These are phyloP conservation scores for Leucogyrophana mollusca DNA, from an alignment of 768 basidiomycete genomes.

Conservation along the genomic window DNA sequence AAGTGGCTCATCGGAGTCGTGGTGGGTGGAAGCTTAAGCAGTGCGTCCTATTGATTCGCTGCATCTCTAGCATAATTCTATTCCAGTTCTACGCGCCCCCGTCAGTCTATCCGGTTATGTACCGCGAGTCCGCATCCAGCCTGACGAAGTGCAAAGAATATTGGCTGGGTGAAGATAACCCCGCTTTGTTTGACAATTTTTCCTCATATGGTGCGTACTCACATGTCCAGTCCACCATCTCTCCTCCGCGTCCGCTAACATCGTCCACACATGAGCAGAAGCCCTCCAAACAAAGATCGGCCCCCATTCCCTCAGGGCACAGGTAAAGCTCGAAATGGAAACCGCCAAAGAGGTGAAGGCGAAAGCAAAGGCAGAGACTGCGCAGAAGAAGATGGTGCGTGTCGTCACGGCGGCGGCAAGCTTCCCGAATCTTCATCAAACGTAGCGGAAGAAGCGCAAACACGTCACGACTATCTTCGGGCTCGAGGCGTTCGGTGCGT, in stretches of 20 bases:
- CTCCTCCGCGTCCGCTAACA: slow-evolving; percentile 3
- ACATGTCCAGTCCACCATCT: neutral
- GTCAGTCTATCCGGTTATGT: slow-evolving; percentile 89
- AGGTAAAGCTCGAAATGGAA: slow-evolving; percentile 78
- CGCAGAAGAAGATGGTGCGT: slow-evolving; percentile 74
- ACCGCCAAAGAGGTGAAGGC: slow-evolving; percentile 74
- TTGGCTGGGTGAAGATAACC: slow-evolving; percentile 75
- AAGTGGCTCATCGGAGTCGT: no score
- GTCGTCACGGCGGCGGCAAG: neutral
- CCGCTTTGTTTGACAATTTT: slow-evolving; percentile 70
- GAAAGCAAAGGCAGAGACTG: no score
- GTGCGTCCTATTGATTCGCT: no score
- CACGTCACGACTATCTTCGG: no score
- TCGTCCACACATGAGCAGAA: slow-evolving; percentile 54
- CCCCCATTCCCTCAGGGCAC: slow-evolving; percentile 75
- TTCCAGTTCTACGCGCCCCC: no score
- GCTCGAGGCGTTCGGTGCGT: slow-evolving; percentile 79
- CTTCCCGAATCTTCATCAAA: slow-evolving; percentile 76
- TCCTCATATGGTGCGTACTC: slow-evolving; percentile 80
- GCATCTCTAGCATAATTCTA: no score
- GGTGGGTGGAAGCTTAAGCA: no score
- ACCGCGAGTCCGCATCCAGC: slow-evolving; percentile 93
- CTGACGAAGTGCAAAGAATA: slow-evolving; percentile 88
- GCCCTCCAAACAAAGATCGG: slow-evolving; percentile 78
- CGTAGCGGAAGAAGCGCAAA: no score